Conservation (phyloP, 768 basidiomycete genomes). For the Psilocybe subaeruginosa region DNA sequence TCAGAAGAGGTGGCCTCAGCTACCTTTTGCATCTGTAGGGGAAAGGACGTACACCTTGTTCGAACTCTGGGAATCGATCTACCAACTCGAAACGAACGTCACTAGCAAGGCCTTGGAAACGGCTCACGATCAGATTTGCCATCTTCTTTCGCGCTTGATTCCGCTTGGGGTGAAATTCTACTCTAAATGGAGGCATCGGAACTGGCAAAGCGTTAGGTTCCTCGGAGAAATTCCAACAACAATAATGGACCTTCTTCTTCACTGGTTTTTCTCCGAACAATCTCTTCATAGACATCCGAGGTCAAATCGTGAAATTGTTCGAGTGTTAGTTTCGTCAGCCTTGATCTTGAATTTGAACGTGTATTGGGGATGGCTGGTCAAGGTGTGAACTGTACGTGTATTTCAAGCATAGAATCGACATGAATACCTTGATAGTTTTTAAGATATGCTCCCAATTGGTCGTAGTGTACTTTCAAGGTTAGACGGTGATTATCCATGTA, state of each 20-base stretch:
- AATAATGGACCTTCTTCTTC: not conserved
- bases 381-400: not conserved
- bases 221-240: not conserved
- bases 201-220: not conserved
- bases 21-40: too few species aligned
- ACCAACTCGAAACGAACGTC: constrained; percentile 7
- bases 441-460: not conserved
- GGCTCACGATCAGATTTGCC: not conserved
- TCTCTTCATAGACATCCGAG: constrained; percentile 9
- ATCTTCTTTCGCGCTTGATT: constrained; percentile 1
- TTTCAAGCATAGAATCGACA: not conserved
- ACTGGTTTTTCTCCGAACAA: not conserved
- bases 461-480: constrained; percentile 3
- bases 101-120: not conserved
- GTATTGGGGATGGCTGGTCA: not conserved
- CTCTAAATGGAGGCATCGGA: not conserved
- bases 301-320: constrained; percentile 4
- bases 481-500: not conserved
- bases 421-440: not conserved
- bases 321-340: not conserved
- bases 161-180: not conserved
- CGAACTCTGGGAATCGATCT: constrained; percentile 3
- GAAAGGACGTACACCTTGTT: not conserved
- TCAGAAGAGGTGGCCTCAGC: too few species aligned
- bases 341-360: not conserved